Percentiles rank a stretch among this genome's conserved stretches.
These are phyloP conservation scores for Striga hermonthica DNA, from an alignment of 305 asterid genomes.

Conservation along the genomic window DNA sequence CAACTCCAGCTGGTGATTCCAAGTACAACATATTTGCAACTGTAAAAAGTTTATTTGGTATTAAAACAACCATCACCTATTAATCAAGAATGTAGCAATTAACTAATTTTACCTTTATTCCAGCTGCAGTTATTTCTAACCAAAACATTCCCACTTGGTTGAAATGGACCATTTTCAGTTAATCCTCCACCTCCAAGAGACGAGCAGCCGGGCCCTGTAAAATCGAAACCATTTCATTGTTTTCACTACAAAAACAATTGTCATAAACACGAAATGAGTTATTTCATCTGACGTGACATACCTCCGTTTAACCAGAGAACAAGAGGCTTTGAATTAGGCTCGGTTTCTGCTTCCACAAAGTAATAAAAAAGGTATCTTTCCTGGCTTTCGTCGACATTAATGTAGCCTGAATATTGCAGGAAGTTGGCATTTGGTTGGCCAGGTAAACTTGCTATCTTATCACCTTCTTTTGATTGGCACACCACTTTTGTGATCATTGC, in stretches of 20 bases:
- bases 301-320: slow-evolving; percentile 76
- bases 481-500: neutral
- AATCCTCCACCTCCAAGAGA: slow-evolving; percentile 81
- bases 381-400: slow-evolving; percentile 41
- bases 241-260: too few relatives aligned
- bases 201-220: slow-evolving; percentile 79
- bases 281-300: slow-evolving; percentile 17
- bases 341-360: slow-evolving; percentile 60
- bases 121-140: slow-evolving; percentile 65
- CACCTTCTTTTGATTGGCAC: neutral
- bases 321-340: slow-evolving; percentile 52
- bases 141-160: slow-evolving; percentile 55
- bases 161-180: slow-evolving; percentile 74
- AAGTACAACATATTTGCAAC: slow-evolving; percentile 54
- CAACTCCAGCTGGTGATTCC: slow-evolving; percentile 67
- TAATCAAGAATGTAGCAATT: too few relatives aligned
- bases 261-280: neutral
- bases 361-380: slow-evolving; percentile 58
- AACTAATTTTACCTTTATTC: slow-evolving; percentile 52
- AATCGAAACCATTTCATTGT: neutral
- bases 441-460: slow-evolving; percentile 32
- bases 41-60: slow-evolving; percentile 23
- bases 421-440: slow-evolving; percentile 49
- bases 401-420: slow-evolving; percentile 59
- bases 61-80: neutral